Evolutionary conservation across 352 stramenopile genomes (phyloP).

Genomic region (Pythium coloratum): DNA sequence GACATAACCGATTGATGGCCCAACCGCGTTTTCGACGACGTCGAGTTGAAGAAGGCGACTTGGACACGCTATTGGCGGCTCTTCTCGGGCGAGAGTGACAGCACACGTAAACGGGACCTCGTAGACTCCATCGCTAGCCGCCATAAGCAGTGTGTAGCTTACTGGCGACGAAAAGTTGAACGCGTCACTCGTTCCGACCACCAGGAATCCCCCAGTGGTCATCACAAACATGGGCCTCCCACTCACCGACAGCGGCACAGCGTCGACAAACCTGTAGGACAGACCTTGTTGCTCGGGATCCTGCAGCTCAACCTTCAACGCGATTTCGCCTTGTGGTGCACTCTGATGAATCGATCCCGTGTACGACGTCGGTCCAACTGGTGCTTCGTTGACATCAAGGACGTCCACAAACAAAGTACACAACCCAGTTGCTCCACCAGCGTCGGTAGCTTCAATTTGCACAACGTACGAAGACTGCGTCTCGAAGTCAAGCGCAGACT

Average conservation of each 20-base stretch:
- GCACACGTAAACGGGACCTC: conserved; percentile 26
- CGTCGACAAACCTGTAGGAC: conserved; percentile 10
- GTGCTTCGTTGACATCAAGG: conserved; percentile 41
- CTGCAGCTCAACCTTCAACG: conserved; percentile 17
- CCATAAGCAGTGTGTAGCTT: conserved; percentile 10
- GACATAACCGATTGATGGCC: conserved; percentile 8
- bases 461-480: conserved; percentile 30
- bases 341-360: conserved; percentile 37
- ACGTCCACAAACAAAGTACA: conserved; percentile 42
- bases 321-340: conserved; percentile 17
- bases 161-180: conserved; percentile 30
- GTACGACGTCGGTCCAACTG: conserved; percentile 31
- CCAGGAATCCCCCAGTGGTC: conserved; percentile 10
- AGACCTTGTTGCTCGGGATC: conserved; percentile 22
- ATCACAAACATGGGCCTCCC: conserved; percentile 17
- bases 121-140: conserved; percentile 26
- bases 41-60: neutral
- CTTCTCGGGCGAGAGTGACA: conserved; percentile 29
- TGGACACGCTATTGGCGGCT: conserved; percentile 41
- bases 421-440: conserved; percentile 31
- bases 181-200: conserved; percentile 13
- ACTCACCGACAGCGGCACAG: neutral
- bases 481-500: conserved; percentile 41
- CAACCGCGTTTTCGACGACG: conserved; percentile 22
- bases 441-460: conserved; percentile 34